Evolutionary conservation across 1,139 yeast genomes (phyloP), one percentile per base, ranked within the genome.

Genomic region (Meyerozyma carpophila): DNA sequence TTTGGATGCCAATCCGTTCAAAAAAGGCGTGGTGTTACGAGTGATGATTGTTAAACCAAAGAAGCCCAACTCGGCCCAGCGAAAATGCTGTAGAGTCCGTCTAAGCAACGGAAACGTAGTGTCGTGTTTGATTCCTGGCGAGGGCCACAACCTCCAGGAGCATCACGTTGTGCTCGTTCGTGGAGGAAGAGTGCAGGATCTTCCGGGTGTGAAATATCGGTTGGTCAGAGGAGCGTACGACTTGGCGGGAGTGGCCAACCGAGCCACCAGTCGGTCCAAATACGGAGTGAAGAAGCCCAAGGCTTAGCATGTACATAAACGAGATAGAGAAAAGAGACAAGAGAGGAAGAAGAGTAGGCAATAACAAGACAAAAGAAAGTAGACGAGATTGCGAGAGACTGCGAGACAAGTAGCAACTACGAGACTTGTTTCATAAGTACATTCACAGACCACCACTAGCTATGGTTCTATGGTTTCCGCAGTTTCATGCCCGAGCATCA

Each of bases 111-210:
- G 98, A 29, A 84, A 83, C 53, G 84, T 87, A 42, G 79, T 93
- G 16, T 84, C 95, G 43, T 96, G 97, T 3, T 90, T 91, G 63
- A 93, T 94, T 47, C 97, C 98, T 10, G 99, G 99, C 45, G 98
- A 93, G 61, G 98, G 99, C 21, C 98, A 94, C 66, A 93, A 93
- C 59, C 93, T 95, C 37, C 98, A 93, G 69, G 99, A 94, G 66
- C 99, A 94, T 68, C 89, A 95, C 59, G 95, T 93, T 44, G 98
- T 94, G 2, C 79, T 84, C 45, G 95, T 94, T 2, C 81, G 98
- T 64, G 99, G 99, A 24, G 99, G 98, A 14, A 82, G 97, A 75
- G 90, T 90, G 43, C 97, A 91, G 63, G 99, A 94, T 82, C 75
- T 93, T 58, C 98, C 98, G 20, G 99, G 99, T 76, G 97, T 93